These are phyloP conservation scores for Pseudogymnoascus sp. DNA, from an alignment of 2,329 filamentous ascomycete genomes.

Conservation along the genomic window DNA sequence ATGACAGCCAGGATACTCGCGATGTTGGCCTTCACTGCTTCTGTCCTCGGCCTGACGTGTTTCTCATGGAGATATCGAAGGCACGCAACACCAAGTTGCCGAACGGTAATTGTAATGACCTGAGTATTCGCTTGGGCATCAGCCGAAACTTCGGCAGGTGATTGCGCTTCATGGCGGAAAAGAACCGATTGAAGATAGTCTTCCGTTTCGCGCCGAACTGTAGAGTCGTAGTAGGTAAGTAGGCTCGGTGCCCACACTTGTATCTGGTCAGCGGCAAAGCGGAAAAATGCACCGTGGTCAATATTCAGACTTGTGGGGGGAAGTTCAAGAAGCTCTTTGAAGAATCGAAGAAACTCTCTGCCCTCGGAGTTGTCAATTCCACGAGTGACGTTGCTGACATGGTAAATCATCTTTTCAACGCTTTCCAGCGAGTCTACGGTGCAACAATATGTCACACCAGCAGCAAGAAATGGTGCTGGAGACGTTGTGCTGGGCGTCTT, in stretches of 20 bases:
- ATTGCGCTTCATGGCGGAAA: slow-evolving; percentile 25
- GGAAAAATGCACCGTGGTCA: slow-evolving; percentile 31
- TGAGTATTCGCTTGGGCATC: slow-evolving; percentile 21
- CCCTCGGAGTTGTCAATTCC: slow-evolving; percentile 25
- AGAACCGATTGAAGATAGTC: slow-evolving; percentile 36
- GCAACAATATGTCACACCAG: slow-evolving; percentile 26
- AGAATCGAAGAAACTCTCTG: slow-evolving; percentile 27
- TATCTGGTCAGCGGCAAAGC: slow-evolving; percentile 33
- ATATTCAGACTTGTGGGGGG: slow-evolving; percentile 24
- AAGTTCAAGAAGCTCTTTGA: slow-evolving; percentile 21
- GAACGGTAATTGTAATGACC: slow-evolving; percentile 16
- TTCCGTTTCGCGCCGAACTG: slow-evolving; percentile 38
- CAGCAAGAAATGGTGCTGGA: slow-evolving; percentile 24
- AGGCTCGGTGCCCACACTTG: slow-evolving; percentile 44
- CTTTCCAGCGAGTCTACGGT: slow-evolving; percentile 19
- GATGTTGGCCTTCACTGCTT: slow-evolving; percentile 23
- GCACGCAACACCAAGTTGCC: slow-evolving; percentile 23
- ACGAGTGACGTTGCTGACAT: slow-evolving; percentile 20
- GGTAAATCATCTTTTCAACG: slow-evolving; percentile 17
- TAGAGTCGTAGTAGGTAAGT: slow-evolving; percentile 42
- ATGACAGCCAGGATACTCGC: slow-evolving; percentile 23
- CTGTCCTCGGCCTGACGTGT: slow-evolving; percentile 22
- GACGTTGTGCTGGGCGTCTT: slow-evolving; percentile 14
- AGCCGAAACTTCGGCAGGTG: not conserved
- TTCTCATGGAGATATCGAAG: slow-evolving; percentile 25